Conservation (phyloP, 2,329 filamentous ascomycete genomes). For the Neonectria sp. region DNA sequence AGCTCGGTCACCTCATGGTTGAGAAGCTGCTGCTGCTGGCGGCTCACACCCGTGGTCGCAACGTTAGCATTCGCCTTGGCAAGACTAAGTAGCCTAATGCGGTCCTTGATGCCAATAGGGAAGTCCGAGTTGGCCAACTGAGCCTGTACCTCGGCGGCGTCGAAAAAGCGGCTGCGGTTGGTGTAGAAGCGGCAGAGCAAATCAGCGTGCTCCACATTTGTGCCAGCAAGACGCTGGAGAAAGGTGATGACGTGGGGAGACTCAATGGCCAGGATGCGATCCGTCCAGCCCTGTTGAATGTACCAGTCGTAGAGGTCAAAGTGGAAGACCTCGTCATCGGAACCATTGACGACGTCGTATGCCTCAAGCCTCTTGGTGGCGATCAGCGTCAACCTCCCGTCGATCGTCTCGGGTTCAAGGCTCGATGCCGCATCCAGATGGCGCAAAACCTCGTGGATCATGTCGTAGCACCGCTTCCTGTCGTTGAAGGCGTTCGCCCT, state of each 20-base stretch:
- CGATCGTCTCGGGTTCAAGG: conserved; percentile 79
- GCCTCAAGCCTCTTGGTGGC: conserved; percentile 88
- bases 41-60: conserved; percentile 80
- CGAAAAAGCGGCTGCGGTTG: conserved; percentile 85
- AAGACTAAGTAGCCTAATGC: conserved; percentile 90
- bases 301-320: conserved; percentile 99
- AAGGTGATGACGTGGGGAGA: conserved; percentile 91
- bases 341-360: conserved; percentile 90
- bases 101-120: conserved; percentile 81
- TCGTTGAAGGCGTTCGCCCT: conserved; percentile 77
- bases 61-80: conserved; percentile 95
- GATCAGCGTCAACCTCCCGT: conserved; percentile 83
- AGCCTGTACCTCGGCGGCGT: conserved; percentile 89
- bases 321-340: conserved; percentile 94
- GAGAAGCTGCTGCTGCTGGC: conserved; percentile 87
- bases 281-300: conserved; percentile 85
- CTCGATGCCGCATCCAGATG: conserved; percentile 81
- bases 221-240: conserved; percentile 81
- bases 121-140: conserved; percentile 89
- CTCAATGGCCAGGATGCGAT: conserved; percentile 87
- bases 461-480: conserved; percentile 84
- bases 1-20: conserved; percentile 88
- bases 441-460: conserved; percentile 87
- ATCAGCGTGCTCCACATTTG: conserved; percentile 85
- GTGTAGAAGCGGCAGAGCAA: conserved; percentile 94